These are phyloP conservation scores for Vickermania spadyakhi DNA, from an alignment of 208 protist genomes.

Conservation along the genomic window DNA sequence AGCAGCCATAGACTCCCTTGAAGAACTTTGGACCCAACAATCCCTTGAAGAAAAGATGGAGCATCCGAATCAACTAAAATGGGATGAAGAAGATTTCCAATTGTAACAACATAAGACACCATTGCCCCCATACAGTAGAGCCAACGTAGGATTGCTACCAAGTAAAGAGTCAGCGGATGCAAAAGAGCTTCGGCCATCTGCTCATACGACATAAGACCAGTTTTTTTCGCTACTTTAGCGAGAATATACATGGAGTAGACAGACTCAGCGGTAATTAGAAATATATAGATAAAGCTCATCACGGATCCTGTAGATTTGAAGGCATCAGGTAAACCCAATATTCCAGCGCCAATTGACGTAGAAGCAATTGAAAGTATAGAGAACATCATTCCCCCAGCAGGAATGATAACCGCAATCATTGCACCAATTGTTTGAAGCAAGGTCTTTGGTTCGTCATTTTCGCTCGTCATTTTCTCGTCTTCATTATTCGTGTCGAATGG, in stretches of 20 bases:
- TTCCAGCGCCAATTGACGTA: constrained; percentile 28
- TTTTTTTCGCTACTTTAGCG: constrained; percentile 16
- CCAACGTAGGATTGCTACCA: constrained; percentile 11
- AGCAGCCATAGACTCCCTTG: constrained; percentile 13
- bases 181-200: constrained; percentile 11
- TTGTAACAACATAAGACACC: constrained; percentile 23
- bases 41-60: constrained; percentile 10
- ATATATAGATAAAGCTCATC: constrained; percentile 14
- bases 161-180: constrained; percentile 5
- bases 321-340: constrained; percentile 24
- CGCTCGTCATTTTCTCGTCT: no score
- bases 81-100: constrained; percentile 17
- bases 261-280: constrained; percentile 10
- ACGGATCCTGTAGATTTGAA: constrained; percentile 20
- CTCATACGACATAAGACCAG: constrained; percentile 15
- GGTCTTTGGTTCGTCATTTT: no score
- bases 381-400: constrained; percentile 10
- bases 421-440: no score
- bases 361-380: constrained; percentile 21
- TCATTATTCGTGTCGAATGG: no score
- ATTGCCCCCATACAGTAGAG: constrained; percentile 20
- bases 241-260: constrained; percentile 24
- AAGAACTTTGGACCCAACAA: constrained; percentile 2
- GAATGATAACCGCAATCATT: constrained; percentile 7
- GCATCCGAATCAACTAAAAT: constrained; percentile 7